phyloP scores from a whole-genome alignment of 306 rosid genomes.

The Oxytropis ochrocephala region DNA sequence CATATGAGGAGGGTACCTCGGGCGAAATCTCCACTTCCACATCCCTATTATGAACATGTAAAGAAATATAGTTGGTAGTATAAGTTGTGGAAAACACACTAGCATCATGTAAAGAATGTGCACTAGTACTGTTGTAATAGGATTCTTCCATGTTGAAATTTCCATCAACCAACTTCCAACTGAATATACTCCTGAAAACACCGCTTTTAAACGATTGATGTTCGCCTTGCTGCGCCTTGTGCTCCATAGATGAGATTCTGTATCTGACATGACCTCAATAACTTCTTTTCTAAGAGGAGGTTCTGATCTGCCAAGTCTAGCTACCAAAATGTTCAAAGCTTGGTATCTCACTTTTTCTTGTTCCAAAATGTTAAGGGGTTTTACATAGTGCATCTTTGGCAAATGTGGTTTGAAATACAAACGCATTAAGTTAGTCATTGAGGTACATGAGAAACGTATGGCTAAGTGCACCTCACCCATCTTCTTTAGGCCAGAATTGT shows the following conservation, averaged over 20 bases:
- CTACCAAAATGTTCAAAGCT: slow-evolving; percentile 63
- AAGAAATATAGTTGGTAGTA: slow-evolving; percentile 75
- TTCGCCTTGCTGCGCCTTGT: slow-evolving; percentile 97
- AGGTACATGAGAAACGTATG: slow-evolving; percentile 68
- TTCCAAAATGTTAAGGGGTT: slow-evolving; percentile 61
- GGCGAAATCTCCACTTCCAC: slow-evolving; percentile 79
- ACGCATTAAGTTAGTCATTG: slow-evolving; percentile 45
- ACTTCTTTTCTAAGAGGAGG: slow-evolving; percentile 84
- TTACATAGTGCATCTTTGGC: slow-evolving; percentile 87
- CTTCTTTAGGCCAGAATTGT: slow-evolving; percentile 80
- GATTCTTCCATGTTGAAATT: slow-evolving; percentile 63
- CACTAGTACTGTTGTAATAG: slow-evolving; percentile 67
- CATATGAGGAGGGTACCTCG: slow-evolving; percentile 83
- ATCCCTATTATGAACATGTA: slow-evolving; percentile 86
- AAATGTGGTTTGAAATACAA: slow-evolving; percentile 66
- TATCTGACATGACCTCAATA: slow-evolving; percentile 78
- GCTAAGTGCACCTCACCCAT: slow-evolving; percentile 92
- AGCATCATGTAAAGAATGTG: slow-evolving; percentile 80
- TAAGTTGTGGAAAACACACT: slow-evolving; percentile 71
- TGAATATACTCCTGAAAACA: slow-evolving; percentile 44
- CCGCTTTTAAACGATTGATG: slow-evolving; percentile 52
- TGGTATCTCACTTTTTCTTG: slow-evolving; percentile 67
- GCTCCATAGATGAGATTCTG: slow-evolving; percentile 85
- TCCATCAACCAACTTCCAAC: slow-evolving; percentile 73
- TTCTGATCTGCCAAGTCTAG: slow-evolving; percentile 72